These are phyloP conservation scores for Heimioporus sp. DNA, from an alignment of 768 basidiomycete species.

Conservation along the genomic window DNA sequence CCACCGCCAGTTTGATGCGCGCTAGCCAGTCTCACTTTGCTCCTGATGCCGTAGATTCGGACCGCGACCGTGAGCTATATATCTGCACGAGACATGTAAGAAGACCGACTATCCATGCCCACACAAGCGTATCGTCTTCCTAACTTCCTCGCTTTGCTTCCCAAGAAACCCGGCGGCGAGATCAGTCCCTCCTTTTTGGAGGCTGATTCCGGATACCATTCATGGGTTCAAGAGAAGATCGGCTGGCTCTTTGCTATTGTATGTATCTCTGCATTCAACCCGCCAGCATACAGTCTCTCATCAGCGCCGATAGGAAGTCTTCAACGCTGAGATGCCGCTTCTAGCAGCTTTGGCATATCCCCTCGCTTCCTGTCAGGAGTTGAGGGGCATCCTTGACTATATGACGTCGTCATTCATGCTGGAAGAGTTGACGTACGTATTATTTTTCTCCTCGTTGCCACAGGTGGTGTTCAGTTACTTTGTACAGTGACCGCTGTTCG, in stretches of 20 bases:
- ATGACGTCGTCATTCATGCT: slow-evolving; percentile 32
- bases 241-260: slow-evolving; percentile 24
- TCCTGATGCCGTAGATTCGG: not conserved
- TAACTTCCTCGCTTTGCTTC: slow-evolving; percentile 21
- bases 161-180: slow-evolving; percentile 26
- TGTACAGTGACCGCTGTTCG: slow-evolving; percentile 23
- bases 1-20: no score
- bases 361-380: slow-evolving; percentile 16
- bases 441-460: not conserved
- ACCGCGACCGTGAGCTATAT: slow-evolving; percentile 9
- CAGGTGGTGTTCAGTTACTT: not conserved
- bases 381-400: slow-evolving; percentile 25
- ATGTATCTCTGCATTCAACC: not conserved
- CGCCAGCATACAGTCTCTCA: not conserved
- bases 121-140: slow-evolving; percentile 23
- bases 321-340: slow-evolving; percentile 25
- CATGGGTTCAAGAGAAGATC: slow-evolving; percentile 23
- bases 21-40: slow-evolving; percentile 16
- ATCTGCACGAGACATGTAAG: not conserved
- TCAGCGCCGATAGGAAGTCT: slow-evolving; percentile 18
- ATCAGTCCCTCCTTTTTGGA: slow-evolving; percentile 27
- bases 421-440: slow-evolving; percentile 27
- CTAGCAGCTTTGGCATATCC: slow-evolving; percentile 25
- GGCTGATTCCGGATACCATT: slow-evolving; percentile 17
- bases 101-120: slow-evolving; percentile 12